A percentile compares a stretch with the other conserved stretches of the same genome.
Evolutionary conservation across 164 flowering plant genomes (phyloP).

Genomic region (Macadamia integrifolia): DNA sequence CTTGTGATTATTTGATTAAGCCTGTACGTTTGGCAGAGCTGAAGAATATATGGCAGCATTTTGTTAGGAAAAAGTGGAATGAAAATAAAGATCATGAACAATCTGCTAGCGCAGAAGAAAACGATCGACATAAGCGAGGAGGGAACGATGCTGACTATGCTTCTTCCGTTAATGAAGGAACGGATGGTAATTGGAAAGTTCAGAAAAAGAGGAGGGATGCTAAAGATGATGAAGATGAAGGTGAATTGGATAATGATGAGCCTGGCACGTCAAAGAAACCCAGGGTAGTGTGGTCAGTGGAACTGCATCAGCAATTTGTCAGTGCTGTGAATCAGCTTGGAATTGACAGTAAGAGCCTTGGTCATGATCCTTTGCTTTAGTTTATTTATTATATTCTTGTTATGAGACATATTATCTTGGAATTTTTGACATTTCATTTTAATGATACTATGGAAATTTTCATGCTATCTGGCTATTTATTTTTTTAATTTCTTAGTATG

Average conservation of each 20-base stretch:
- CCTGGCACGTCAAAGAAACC: constrained; percentile 72
- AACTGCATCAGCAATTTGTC: constrained; percentile 88
- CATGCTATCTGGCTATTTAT: not conserved
- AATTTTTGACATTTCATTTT: not conserved
- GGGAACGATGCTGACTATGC: constrained; percentile 54
- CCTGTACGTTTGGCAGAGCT: constrained; percentile 74
- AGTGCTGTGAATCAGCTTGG: constrained; percentile 90
- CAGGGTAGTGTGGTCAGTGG: constrained; percentile 92
- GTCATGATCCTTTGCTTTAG: not conserved
- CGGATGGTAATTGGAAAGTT: constrained; percentile 46
- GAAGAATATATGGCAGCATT: constrained; percentile 92
- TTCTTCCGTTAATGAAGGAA: constrained; percentile 56
- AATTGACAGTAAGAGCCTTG: constrained; percentile 69
- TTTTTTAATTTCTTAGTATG: not conserved
- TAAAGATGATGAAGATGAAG: constrained; percentile 64
- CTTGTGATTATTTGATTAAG: constrained; percentile 86
- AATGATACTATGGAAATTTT: too few relatives aligned
- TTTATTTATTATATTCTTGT: constrained; percentile 6
- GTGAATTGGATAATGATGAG: constrained; percentile 59
- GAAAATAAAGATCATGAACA: constrained; percentile 51
- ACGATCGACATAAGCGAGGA: constrained; percentile 41
- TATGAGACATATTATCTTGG: not conserved
- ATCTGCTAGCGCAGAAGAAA: constrained; percentile 56
- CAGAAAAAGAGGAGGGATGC: constrained; percentile 49
- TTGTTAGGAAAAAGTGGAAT: constrained; percentile 57